Conservation (phyloP, 2,329 filamentous ascomycete species). For the Sporothrix luriei region DNA sequence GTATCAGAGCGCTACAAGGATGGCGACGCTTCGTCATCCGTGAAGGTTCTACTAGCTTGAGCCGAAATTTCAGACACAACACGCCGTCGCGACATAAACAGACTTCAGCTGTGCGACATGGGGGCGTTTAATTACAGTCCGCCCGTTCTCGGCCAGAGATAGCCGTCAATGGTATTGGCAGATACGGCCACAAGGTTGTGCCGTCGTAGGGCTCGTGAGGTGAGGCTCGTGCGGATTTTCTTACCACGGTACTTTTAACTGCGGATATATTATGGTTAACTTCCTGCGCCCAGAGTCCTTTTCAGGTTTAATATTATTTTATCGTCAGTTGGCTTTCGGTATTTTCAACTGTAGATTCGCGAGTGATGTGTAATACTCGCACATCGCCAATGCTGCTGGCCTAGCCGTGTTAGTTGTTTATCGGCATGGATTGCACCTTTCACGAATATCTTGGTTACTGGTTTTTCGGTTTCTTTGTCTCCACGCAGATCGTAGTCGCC, state of each 20-base stretch:
- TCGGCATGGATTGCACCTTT: too few species aligned
- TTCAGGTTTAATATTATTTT: neutral
- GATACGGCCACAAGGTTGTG: neutral
- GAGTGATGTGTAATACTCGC: neutral
- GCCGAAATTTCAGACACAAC: neutral
- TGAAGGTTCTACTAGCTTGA: neutral
- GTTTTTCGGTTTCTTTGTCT: slow-evolving; percentile 7
- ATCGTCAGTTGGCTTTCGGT: neutral
- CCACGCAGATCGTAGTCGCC: neutral
- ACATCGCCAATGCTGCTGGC: neutral
- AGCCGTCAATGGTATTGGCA: too few species aligned
- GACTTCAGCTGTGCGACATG: slow-evolving; percentile 5
- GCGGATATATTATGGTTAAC: neutral
- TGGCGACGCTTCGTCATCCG: neutral
- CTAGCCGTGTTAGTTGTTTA: neutral
- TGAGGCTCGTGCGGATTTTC: neutral
- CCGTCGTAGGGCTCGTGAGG: neutral
- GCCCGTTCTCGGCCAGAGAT: neutral
- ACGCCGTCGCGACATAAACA: slow-evolving; percentile 9
- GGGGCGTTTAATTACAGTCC: slow-evolving; percentile 8
- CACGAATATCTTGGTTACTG: neutral
- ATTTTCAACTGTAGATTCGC: neutral
- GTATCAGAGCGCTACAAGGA: neutral
- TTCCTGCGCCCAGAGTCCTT: too few species aligned
- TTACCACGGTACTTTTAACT: neutral